These are phyloP conservation scores for Trametes meyenii DNA, from an alignment of 768 basidiomycete species.

Conservation along the genomic window DNA sequence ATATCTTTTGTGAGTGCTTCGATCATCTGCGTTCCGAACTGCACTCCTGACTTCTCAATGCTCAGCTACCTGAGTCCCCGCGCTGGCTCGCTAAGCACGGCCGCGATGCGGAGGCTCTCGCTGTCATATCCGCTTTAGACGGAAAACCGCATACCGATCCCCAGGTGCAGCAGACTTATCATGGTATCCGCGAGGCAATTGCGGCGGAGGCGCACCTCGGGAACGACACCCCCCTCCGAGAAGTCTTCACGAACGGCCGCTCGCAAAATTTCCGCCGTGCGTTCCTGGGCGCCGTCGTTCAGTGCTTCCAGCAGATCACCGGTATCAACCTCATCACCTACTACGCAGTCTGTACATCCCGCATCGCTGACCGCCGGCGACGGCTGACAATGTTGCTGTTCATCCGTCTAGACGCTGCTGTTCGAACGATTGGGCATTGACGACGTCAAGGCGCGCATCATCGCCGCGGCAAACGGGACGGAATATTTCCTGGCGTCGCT, in stretches of 20 bases:
- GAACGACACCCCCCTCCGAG: conserved; percentile 44
- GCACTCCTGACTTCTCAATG: neutral
- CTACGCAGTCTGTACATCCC: conserved; percentile 32
- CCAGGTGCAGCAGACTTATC: conserved; percentile 52
- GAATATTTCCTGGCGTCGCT: conserved; percentile 75
- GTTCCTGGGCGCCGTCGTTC: conserved; percentile 55
- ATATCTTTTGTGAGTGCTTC: conserved; percentile 48
- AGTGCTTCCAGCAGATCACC: conserved; percentile 72
- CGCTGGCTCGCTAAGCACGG: conserved; percentile 62
- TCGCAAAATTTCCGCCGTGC: conserved; percentile 65
- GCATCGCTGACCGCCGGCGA: conserved; percentile 35
- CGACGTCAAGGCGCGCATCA: conserved; percentile 59
- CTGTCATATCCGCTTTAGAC: conserved; percentile 65
- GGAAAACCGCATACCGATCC: conserved; percentile 51
- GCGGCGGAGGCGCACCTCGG: conserved; percentile 40
- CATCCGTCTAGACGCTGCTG: conserved; percentile 49
- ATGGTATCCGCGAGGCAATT: conserved; percentile 57
- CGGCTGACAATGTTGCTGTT: conserved; percentile 18
- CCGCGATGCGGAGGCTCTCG: conserved; percentile 55
- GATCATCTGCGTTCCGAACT: neutral
- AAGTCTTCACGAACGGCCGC: conserved; percentile 57
- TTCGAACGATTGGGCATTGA: conserved; percentile 62
- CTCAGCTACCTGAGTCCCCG: conserved; percentile 60
- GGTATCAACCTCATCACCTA: conserved; percentile 71
- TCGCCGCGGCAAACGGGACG: conserved; percentile 69